Base-by-base conservation (phyloP, 352 stramenopile genomes). In the Blastocystis hominis region DNA sequence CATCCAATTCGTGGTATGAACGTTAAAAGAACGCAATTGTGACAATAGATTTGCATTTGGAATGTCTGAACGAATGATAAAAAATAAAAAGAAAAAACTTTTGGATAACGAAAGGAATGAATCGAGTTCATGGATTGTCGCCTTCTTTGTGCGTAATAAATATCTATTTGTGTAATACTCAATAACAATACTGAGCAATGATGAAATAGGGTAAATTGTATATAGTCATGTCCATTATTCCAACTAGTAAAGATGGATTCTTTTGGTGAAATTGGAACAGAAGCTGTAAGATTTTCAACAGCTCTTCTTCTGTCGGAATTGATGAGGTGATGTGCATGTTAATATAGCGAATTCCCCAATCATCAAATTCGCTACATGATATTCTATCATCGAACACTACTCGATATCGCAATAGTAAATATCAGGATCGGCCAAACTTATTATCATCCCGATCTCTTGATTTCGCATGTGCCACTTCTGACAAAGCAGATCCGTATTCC, bases 351-450 rank as follows among this genome's bases (percentile, higher is more conserved):
- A 84, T 84, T 50, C 55, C 72, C 72, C 72, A 84, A 47, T 84
- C 72, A 47, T 84, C 72, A 47, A 84, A 84, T 46, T 84, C 72
- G 34, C 72, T 84, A 64, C n/a, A 50, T 24, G 7, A 17, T n/a
- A 68, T 20, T n/a, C n/a, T 46, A 55, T 9, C 2, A 53, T 36
- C 4, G 3, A 69, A n/a, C 20, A 13, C 20, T 50, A 84, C 72
- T 84, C 72, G 2, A 47, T 53, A 50, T 84, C 56, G 50, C 62
- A 84, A 64, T 54, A 84, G 72, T 84, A 84, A 5, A 84, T 30
- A 34, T 47, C 59, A 4, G 72, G 53, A 64, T 84, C 53, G 13
- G 72, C 13, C 20, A 84, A 84, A 34, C 47, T 38, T n/a, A 84
- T 66, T 0, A 84, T 66, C 50, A 84, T n/a, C 17, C 72, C 72